Evolutionary conservation across 2,329 filamentous ascomycete genomes (phyloP), one percentile per base, ranked within the genome.

Genomic region (Talaromyces sp.): DNA sequence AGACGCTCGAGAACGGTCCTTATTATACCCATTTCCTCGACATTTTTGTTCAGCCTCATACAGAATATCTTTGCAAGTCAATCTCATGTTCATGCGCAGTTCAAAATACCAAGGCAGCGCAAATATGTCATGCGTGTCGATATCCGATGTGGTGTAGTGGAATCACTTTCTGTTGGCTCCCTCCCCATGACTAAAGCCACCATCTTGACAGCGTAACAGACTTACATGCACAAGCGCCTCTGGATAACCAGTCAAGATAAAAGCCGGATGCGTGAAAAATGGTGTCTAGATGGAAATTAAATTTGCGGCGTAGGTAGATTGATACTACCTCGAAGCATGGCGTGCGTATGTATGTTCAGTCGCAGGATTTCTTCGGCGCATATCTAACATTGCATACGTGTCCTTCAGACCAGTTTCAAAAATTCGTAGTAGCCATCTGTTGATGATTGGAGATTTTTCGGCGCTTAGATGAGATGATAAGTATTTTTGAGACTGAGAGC

Each of bases 141-240:
- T 31, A 37, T 52, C 43, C 31, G 37, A 54, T 62, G 60, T 62
- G 60, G 60, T 62, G 60, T 62, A 33, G 60, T 3, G 60, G 49
- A 27, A 52, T 27, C 16, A 31, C 45, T 54, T 62, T 35, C 35
- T 43, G 49, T 52, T 62, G 60, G 60, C 41, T 54, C n/a, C 13
- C 33, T 43, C 22, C 47, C 10, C 33, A 52, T 41, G 47, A 39
- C 59, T 43, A 39, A 39, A 54, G 60, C 45, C 60, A 41, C 45
- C 8, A 62, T 22, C 52, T 14, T 37, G 52, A 37, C 52, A 56
- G n/a, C 52, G 11, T 56, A 56, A 3, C 52, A 33, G 37, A 24
- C 52, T 35, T 19, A 19, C n/a, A 14, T 56, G n/a, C 31, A 56
- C 10, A 39, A 56, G 52, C 52, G 33, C 33, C 52, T 8, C 11